Conservation (phyloP, 106 monocot genomes). For the Acorus calamus region DNA sequence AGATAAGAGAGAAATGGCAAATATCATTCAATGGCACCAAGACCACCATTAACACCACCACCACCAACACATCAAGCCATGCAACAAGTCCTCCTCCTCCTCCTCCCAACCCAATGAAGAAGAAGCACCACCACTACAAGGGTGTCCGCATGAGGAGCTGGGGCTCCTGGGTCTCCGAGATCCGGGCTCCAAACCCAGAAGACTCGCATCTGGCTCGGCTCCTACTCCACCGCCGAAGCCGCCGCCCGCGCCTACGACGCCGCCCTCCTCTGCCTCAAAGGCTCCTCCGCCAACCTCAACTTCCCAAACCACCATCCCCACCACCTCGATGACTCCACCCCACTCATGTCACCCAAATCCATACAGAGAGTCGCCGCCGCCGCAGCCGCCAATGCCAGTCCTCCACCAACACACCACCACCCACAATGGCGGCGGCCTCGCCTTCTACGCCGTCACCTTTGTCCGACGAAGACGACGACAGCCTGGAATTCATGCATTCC, state of each 20-base stretch:
- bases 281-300: conserved; percentile 42
- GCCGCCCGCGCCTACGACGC: conserved; percentile 51
- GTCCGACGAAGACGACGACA: conserved; percentile 1
- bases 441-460: conserved; percentile 3
- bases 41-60: too few relatives aligned
- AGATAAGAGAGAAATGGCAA: too few relatives aligned
- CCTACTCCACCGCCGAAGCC: conserved; percentile 49
- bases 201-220: conserved; percentile 56
- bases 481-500: background rate
- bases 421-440: background rate
- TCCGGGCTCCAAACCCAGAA: conserved; percentile 49
- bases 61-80: too few relatives aligned
- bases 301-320: conserved; percentile 13
- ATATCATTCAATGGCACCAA: too few relatives aligned
- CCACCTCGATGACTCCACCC: background rate
- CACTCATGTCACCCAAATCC: conserved; percentile 40
- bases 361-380: conserved; percentile 50
- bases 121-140: conserved; percentile 17
- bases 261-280: conserved; percentile 39
- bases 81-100: too few relatives aligned
- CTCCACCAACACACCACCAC: background rate
- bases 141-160: conserved; percentile 68
- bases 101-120: too few relatives aligned
- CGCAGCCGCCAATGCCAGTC: conserved; percentile 8
- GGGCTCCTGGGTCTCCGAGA: conserved; percentile 71